Evolutionary conservation across 2,329 filamentous ascomycete genomes (phyloP).

Genomic region (Fusarium fracticaudum): DNA sequence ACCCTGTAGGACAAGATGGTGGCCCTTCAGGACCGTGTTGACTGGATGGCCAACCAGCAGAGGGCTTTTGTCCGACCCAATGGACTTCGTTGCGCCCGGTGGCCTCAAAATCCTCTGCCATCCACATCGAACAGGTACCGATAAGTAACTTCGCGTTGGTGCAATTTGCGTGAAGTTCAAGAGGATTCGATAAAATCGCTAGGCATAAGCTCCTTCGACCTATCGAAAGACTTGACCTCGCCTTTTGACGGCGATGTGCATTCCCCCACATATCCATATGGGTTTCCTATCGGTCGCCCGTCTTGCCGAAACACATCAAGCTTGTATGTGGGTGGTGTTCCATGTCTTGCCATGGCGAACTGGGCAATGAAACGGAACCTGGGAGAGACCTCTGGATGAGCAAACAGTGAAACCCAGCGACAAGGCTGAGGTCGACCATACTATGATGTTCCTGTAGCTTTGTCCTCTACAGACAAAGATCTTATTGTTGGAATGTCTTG

Average conservation of each 20-base stretch:
- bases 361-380: not conserved
- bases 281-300: not conserved
- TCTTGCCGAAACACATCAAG: not conserved
- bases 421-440: not conserved
- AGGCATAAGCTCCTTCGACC: not conserved
- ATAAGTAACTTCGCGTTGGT: not conserved
- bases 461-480: not conserved
- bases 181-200: not conserved
- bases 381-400: not conserved
- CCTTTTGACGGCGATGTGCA: not conserved
- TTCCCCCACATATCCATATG: not conserved
- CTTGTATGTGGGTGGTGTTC: not conserved
- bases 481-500: not conserved
- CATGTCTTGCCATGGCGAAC: not conserved
- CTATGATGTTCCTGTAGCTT: not conserved
- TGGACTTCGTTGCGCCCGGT: not conserved
- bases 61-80: constrained; percentile 1
- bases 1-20: constrained; percentile 26
- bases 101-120: not conserved
- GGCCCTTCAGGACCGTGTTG: constrained; percentile 39
- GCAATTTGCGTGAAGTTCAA: not conserved
- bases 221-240: not conserved
- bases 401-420: not conserved
- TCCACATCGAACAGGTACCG: not conserved
- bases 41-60: constrained; percentile 20